Percentiles rank a stretch among this genome's conserved stretches.
Conservation (phyloP, 768 basidiomycete species). For the Chalciporus pseudorubinellus region DNA sequence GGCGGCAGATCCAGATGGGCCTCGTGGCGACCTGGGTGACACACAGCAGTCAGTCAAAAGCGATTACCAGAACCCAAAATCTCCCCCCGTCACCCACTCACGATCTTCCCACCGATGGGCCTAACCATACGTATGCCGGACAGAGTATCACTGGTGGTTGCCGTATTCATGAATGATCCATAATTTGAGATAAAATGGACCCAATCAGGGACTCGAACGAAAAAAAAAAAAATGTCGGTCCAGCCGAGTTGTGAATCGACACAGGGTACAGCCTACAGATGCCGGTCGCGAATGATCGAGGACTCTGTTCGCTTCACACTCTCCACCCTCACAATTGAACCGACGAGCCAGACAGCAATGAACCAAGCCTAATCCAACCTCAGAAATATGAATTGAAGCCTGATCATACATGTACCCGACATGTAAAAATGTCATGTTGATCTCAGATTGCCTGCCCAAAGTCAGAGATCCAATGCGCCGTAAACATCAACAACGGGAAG, state of each 20-base stretch:
- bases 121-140: neutral
- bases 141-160: neutral
- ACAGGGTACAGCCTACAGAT: neutral
- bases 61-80: slow-evolving; percentile 9
- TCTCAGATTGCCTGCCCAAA: neutral
- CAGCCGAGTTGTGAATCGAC: neutral
- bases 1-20: slow-evolving; percentile 8
- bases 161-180: slow-evolving; percentile 2
- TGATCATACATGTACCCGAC: neutral
- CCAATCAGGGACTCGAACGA: neutral
- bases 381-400: neutral
- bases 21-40: slow-evolving; percentile 22
- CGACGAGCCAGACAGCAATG: neutral
- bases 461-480: neutral
- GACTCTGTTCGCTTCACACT: neutral
- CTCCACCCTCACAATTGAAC: neutral
- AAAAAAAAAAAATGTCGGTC: neutral
- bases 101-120: slow-evolving; percentile 20
- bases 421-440: neutral
- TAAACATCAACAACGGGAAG: neutral
- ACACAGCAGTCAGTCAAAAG: slow-evolving; percentile 14
- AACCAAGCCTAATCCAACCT: neutral
- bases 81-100: slow-evolving; percentile 7
- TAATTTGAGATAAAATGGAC: neutral
- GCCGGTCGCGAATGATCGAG: neutral